Conservation (phyloP, 2,329 filamentous ascomycete species). For the Alternaria dauci region DNA sequence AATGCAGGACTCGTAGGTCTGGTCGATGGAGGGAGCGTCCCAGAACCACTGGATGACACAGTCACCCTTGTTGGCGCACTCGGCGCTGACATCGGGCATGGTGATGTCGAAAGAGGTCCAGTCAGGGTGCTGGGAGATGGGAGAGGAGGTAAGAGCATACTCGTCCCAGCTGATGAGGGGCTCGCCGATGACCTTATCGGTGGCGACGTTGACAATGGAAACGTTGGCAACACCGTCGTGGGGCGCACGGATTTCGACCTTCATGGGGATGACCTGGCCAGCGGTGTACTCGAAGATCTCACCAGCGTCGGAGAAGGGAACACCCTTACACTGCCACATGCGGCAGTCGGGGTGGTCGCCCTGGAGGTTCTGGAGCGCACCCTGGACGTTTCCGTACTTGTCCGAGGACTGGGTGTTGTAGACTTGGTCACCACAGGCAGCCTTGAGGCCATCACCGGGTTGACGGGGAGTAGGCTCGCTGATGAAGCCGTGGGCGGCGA, state of each 20-base stretch:
- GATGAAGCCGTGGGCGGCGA: conserved; percentile 64
- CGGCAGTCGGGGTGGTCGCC: conserved; percentile 60
- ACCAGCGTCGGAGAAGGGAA: conserved; percentile 64
- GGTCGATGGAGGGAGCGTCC: conserved; percentile 63
- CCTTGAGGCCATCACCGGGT: conserved; percentile 61
- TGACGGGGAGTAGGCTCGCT: conserved; percentile 58
- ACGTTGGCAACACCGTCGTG: conserved; percentile 67
- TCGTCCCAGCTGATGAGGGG: conserved; percentile 64
- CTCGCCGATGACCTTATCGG: conserved; percentile 61
- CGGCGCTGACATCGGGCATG: conserved; percentile 60
- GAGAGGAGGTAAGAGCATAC: conserved; percentile 61
- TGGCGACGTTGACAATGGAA: conserved; percentile 63
- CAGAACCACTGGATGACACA: conserved; percentile 71
- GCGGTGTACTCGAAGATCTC: conserved; percentile 60
- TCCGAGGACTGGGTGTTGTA: conserved; percentile 62
- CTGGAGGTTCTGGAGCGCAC: conserved; percentile 59
- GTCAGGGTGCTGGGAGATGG: conserved; percentile 52
- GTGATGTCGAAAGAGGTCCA: conserved; percentile 63
- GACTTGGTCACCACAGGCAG: conserved; percentile 64
- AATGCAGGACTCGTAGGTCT: conserved; percentile 71
- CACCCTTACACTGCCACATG: conserved; percentile 67
- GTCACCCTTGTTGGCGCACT: conserved; percentile 59
- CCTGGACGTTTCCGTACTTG: conserved; percentile 66
- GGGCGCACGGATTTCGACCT: conserved; percentile 60
- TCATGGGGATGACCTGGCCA: conserved; percentile 58